phyloP scores from a whole-genome alignment of 2,329 filamentous ascomycete genomes.

The Phaeophleospora eucalypticola region DNA sequence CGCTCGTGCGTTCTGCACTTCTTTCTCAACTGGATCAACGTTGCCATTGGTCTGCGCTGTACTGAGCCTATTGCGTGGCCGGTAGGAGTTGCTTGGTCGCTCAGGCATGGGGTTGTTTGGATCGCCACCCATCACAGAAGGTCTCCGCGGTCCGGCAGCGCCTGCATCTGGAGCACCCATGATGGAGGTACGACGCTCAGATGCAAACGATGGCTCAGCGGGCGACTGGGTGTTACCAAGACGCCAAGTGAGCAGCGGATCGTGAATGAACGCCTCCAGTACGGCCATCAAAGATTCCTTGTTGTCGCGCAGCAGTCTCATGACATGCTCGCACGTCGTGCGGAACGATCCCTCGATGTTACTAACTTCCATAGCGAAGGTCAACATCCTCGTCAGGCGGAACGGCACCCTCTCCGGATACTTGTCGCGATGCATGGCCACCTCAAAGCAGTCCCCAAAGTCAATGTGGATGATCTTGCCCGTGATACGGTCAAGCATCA shows the following conservation, averaged over 20 bases:
- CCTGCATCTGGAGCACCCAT: constrained; percentile 44
- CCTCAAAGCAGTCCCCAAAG: constrained; percentile 98
- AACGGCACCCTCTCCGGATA: constrained; percentile 97
- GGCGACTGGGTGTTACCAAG: constrained; percentile 63
- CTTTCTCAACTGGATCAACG: constrained; percentile 45
- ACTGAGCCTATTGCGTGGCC: constrained; percentile 27
- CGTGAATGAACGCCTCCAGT: constrained; percentile 97
- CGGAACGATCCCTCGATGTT: constrained; percentile 99
- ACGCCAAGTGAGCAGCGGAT: constrained; percentile 97
- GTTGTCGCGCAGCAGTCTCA: constrained; percentile 92
- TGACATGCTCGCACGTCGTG: constrained; percentile 96
- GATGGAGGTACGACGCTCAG: constrained; percentile 58
- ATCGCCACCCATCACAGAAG: constrained; percentile 31
- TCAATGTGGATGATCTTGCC: constrained; percentile 98
- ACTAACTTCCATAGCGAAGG: constrained; percentile 99
- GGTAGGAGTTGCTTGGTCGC: constrained; percentile 28
- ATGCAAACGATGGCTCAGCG: constrained; percentile 55
- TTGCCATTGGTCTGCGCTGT: constrained; percentile 31
- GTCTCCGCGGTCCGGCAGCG: constrained; percentile 25
- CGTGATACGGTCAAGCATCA: constrained; percentile 93
- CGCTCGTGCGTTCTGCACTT: constrained; percentile 89
- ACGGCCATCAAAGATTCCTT: constrained; percentile 99
- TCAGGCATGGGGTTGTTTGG: constrained; percentile 21
- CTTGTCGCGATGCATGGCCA: constrained; percentile 99
- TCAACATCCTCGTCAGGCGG: constrained; percentile 96